phyloP scores from a whole-genome alignment of 345 rosid species.

The Pugionium cornutum region DNA sequence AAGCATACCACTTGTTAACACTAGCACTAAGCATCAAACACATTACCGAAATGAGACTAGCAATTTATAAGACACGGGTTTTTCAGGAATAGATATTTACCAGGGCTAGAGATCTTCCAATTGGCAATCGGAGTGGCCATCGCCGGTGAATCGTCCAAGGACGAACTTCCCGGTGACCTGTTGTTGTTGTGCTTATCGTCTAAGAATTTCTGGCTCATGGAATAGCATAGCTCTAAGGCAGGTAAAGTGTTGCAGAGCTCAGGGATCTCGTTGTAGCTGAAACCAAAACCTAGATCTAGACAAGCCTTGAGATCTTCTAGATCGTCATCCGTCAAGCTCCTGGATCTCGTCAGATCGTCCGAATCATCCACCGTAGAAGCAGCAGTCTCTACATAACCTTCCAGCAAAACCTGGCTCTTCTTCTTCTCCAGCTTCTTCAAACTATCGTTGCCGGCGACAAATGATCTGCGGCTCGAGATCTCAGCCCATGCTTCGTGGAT shows the following conservation, averaged over 20 bases:
- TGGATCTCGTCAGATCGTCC: conserved; percentile 71
- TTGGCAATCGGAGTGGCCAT: conserved; percentile 53
- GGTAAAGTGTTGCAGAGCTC: conserved; percentile 92
- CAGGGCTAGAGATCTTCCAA: conserved; percentile 97
- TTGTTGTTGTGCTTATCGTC: conserved; percentile 54
- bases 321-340: conserved; percentile 89
- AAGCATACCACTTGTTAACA: not conserved
- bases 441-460: not conserved
- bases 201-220: conserved; percentile 82
- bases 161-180: conserved; percentile 48
- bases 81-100: conserved; percentile 36
- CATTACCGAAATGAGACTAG: no score
- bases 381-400: conserved; percentile 57
- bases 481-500: conserved; percentile 28
- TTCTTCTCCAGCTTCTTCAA: conserved; percentile 50
- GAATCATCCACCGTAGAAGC: conserved; percentile 27
- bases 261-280: conserved; percentile 92
- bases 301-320: conserved; percentile 89
- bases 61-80: no score
- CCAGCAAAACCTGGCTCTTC: conserved; percentile 76
- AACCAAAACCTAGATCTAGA: conserved; percentile 92
- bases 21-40: conserved; percentile 1
- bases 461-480: conserved; percentile 18
- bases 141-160: conserved; percentile 38
- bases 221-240: conserved; percentile 90